These are phyloP conservation scores for Polychytrium aggregatum DNA, from an alignment of 192 early-diverging fungal species.

Conservation along the genomic window DNA sequence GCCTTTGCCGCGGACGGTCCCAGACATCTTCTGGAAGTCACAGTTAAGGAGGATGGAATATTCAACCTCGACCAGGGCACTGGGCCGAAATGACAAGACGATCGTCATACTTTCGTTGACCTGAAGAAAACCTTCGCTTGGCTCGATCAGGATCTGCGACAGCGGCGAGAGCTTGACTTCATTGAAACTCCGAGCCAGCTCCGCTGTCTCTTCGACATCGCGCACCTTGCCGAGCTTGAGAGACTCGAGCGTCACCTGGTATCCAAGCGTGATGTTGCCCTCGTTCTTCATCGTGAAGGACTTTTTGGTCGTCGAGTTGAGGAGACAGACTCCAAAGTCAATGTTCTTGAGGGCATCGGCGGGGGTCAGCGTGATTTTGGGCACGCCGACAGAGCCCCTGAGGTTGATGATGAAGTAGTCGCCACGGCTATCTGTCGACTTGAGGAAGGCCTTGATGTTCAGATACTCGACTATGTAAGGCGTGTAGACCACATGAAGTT, in stretches of 20 bases:
- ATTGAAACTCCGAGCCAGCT: neutral
- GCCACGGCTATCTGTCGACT: slow-evolving; percentile 41
- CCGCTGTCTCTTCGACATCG: slow-evolving; percentile 4
- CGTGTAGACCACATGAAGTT: slow-evolving; percentile 36
- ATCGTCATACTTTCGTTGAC: slow-evolving; percentile 30
- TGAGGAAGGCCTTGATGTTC: slow-evolving; percentile 36
- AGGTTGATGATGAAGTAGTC: slow-evolving; percentile 43
- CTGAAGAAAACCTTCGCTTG: slow-evolving; percentile 17
- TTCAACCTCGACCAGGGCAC: slow-evolving; percentile 32
- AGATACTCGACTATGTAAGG: slow-evolving; percentile 38
- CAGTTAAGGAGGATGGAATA: slow-evolving; percentile 34
- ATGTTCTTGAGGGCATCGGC: slow-evolving; percentile 18
- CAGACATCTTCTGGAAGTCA: slow-evolving; percentile 31
- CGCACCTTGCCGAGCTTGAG: neutral
- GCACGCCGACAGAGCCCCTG: slow-evolving; percentile 39
- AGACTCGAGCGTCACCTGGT: slow-evolving; percentile 15
- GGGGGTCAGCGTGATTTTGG: slow-evolving; percentile 34
- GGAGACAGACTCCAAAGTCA: slow-evolving; percentile 43
- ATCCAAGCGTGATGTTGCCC: slow-evolving; percentile 41
- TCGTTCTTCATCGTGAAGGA: slow-evolving; percentile 41
- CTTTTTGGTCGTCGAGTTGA: slow-evolving; percentile 23
- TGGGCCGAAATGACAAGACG: slow-evolving; percentile 31
- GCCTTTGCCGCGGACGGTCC: slow-evolving; percentile 29
- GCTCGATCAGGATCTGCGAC: slow-evolving; percentile 23
- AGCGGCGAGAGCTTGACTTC: neutral